phyloP scores from a whole-genome alignment of 2,329 filamentous ascomycete genomes.

The Ophiostoma fasciatum region DNA sequence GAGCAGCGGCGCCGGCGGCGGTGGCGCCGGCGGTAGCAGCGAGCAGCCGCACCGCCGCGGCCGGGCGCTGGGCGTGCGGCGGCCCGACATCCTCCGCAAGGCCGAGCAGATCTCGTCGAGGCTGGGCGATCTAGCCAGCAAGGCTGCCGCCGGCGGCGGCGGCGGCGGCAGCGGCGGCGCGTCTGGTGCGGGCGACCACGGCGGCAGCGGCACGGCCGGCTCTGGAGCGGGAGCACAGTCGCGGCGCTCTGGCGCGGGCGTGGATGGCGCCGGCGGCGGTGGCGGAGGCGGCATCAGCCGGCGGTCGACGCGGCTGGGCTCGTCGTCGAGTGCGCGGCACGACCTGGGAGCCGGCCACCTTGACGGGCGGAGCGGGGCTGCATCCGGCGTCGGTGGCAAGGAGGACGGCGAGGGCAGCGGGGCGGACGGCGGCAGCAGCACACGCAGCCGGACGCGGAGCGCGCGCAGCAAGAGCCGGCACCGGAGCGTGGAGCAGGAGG shows the following conservation, averaged over 20 bases:
- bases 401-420: slow-evolving; percentile 23
- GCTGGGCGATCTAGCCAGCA: slow-evolving; percentile 32
- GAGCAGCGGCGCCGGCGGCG: slow-evolving; percentile 13
- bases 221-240: too few relatives aligned
- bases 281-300: slow-evolving; percentile 3
- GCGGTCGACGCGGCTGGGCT: slow-evolving; percentile 29
- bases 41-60: slow-evolving; percentile 22
- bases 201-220: not conserved
- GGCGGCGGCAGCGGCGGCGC: slow-evolving; percentile 10
- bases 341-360: too few relatives aligned
- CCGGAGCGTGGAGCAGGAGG: slow-evolving; percentile 8
- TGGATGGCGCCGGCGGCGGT: slow-evolving; percentile 5
- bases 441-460: slow-evolving; percentile 18
- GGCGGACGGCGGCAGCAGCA: slow-evolving; percentile 19
- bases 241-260: not conserved
- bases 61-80: slow-evolving; percentile 30
- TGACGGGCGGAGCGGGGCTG: too few relatives aligned
- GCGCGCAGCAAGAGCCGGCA: slow-evolving; percentile 11
- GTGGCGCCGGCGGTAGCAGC: slow-evolving; percentile 14
- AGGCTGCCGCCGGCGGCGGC: slow-evolving; percentile 10
- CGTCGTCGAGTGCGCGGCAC: slow-evolving; percentile 33
- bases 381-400: slow-evolving; percentile 16
- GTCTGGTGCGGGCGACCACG: not conserved
- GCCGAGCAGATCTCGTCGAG: slow-evolving; percentile 43
- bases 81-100: slow-evolving; percentile 44